Conservation (phyloP, 257 asterid genomes). For the Forsythia suspensa region DNA sequence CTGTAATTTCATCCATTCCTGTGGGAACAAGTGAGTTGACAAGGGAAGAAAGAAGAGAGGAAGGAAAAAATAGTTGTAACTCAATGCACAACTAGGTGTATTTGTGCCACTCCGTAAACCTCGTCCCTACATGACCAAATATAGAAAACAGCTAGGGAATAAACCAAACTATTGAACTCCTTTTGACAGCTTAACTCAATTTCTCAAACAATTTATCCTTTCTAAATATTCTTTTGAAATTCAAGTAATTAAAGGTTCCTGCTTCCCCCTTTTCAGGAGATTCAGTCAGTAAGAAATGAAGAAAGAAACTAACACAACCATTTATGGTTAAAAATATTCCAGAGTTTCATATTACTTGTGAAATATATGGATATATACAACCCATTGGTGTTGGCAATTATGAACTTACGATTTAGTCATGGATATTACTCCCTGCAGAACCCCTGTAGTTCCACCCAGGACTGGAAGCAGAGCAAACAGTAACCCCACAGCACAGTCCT, state of each 20-base stretch:
- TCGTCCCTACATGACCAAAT: background rate
- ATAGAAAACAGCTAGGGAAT: background rate
- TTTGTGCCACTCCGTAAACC: background rate
- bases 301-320: background rate
- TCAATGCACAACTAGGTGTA: background rate
- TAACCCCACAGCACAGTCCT: slow-evolving; percentile 99
- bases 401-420: slow-evolving; percentile 93
- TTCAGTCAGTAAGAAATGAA: slow-evolving; percentile 10
- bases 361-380: background rate
- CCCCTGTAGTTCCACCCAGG: slow-evolving; percentile 95
- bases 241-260: background rate
- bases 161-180: background rate
- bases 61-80: background rate
- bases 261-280: slow-evolving; percentile 13
- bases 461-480: slow-evolving; percentile 96
- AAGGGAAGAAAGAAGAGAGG: background rate
- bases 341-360: background rate
- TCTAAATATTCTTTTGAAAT: background rate
- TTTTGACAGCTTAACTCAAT: slow-evolving; percentile 6
- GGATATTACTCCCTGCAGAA: slow-evolving; percentile 88
- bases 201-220: background rate
- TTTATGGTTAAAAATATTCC: background rate
- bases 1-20: background rate
- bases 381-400: background rate
- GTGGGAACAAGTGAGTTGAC: background rate